Base-by-base conservation (phyloP, 1,284 basidiomycete species). In the Laetiporus sulphureus region DNA sequence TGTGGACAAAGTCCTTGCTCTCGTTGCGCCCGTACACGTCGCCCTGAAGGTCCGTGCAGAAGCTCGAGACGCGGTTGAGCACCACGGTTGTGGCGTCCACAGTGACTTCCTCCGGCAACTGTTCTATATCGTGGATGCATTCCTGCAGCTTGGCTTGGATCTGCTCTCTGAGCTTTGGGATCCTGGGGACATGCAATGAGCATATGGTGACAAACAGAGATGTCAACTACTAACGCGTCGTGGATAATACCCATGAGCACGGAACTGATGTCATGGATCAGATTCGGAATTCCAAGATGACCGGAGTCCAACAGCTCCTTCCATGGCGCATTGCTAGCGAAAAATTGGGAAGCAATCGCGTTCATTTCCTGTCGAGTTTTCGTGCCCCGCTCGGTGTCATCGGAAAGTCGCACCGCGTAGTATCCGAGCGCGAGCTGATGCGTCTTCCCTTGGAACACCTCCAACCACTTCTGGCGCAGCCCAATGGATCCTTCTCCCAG, bases 341-440 rank as follows among this genome's bases (percentile, higher is more conserved):
- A 81, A 45, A 71, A 80, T 0, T 58, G 42, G 1, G 47, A 38
- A 3, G 73, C 71, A 0, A 56, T 51, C 8, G 41, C 43, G 32
- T 73, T 65, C 0, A 68, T 60, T 11, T 64, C 66, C 0, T 51
- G 40, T 10, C 63, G 60, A 0, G 68, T 57, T 1, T 56, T 54
- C 5, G 52, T 48, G 11, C 52, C 51, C 1, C 80, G 69, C 45
- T 79, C 71, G 0, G 53, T 59, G 50, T 82, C 79, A 34, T 77
- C 68, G 0, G 77, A 72, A 3, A 80, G 71, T 30, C 73, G 73
- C 27, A 80, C 75, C 25, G 75, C 79, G 44, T 74, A 81, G 47
- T 81, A 83, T 0, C 81, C 81, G 29, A 75, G 75, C 13, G 52
- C 64, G 13, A 79, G 62, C 1, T 13, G 40, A 44, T 78, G 57